Evolutionary conservation across 306 rosid genomes (phyloP), one percentile per base, ranked within the genome.

Genomic region (Begonia loranthoides): DNA sequence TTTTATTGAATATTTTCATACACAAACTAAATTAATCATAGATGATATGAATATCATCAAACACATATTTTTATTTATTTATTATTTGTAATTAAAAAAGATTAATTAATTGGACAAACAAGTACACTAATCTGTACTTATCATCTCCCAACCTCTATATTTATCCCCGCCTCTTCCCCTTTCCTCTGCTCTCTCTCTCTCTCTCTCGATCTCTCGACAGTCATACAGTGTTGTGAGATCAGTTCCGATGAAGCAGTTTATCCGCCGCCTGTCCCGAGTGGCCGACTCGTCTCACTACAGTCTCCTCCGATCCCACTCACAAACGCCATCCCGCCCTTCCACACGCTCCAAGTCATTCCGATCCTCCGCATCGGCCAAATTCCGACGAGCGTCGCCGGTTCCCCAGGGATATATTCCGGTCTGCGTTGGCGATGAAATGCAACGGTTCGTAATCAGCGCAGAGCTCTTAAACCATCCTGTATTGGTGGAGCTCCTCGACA

Each of bases 341-440:
- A 60, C 1, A 54, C 63, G 57, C 2, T 11, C 41, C 51, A 68
- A 64, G 39, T 72, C 88, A 0, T 59, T 74, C 57, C 0, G 41
- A 49, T 9, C 74, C 59, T 51, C 68, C 54, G 55, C 74, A 10
- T 40, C 47, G n/a, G 47, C 13, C 0, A 71, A 12, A 49, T 59
- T 41, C 44, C 17, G 6, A 1, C 54, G 33, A 39, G 49, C 68
- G 0, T 59, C 5, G 40, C 15, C 22, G 15, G 89, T 74, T 0
- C 99, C 95, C 0, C 82, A 70, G 15, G 97, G 97, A 0, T 85
- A 82, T 64, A 79, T 89, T 0, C 97, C 97, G 52, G 78, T 89
- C 55, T 85, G 79, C 76, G 97, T 90, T 10, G 97, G 97, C 21
- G 94, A 85, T 12, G 95, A 90, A 80, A 84, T 85, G 97, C 78